Evolutionary conservation across 176 grass and related monocot genomes (phyloP).

Genomic region (Melocanna baccifera): DNA sequence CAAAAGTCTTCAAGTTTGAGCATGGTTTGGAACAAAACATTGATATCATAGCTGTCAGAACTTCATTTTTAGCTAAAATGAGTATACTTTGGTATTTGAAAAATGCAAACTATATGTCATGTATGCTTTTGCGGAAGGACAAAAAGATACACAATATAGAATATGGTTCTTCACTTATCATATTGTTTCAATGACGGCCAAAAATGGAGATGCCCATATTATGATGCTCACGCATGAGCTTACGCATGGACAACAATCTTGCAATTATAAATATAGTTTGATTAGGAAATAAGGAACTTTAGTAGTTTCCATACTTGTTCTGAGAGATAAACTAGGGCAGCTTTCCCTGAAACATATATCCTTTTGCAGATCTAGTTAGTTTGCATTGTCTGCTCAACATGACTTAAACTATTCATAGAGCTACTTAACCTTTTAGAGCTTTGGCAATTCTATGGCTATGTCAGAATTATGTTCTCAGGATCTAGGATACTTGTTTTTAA

Average conservation of each 20-base stretch:
- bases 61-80: slow-evolving; percentile 11
- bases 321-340: neutral
- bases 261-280: slow-evolving; percentile 21
- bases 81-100: slow-evolving; percentile 10
- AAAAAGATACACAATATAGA: slow-evolving; percentile 18
- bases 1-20: slow-evolving; percentile 1
- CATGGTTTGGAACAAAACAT: neutral
- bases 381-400: slow-evolving; percentile 24
- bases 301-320: slow-evolving; percentile 12
- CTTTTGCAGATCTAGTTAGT: slow-evolving; percentile 41
- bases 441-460: neutral
- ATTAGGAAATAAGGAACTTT: slow-evolving; percentile 19
- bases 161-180: slow-evolving; percentile 40
- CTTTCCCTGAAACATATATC: slow-evolving; percentile 14
- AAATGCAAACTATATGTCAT: slow-evolving; percentile 3
- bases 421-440: neutral
- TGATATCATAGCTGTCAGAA: neutral
- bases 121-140: neutral
- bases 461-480: neutral
- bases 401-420: slow-evolving; percentile 1
- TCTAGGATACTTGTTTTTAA: neutral
- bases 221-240: slow-evolving; percentile 19
- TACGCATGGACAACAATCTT: slow-evolving; percentile 18
- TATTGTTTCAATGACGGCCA: slow-evolving; percentile 11
- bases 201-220: slow-evolving; percentile 32